phyloP scores from a whole-genome alignment of 2,329 filamentous ascomycete species.

The Pseudonectria buxi region DNA sequence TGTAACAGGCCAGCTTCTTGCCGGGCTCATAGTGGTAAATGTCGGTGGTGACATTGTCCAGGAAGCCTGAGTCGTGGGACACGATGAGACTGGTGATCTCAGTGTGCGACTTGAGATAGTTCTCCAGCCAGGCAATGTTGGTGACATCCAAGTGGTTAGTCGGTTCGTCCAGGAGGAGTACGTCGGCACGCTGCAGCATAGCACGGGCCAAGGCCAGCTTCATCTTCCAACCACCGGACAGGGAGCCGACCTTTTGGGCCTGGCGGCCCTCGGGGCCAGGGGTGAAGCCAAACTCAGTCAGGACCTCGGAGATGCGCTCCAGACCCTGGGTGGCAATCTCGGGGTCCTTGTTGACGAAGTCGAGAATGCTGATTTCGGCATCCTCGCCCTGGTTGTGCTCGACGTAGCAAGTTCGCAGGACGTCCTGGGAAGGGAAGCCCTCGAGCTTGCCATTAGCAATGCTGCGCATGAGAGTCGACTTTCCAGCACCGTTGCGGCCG shows the following conservation, averaged over 20 bases:
- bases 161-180: conserved; percentile 93
- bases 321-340: conserved; percentile 71
- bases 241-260: conserved; percentile 80
- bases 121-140: conserved; percentile 93
- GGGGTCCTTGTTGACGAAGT: conserved; percentile 87
- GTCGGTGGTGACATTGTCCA: conserved; percentile 95
- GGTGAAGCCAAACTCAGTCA: conserved; percentile 91
- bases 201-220: conserved; percentile 93
- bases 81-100: conserved; percentile 98
- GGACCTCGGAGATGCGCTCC: conserved; percentile 75
- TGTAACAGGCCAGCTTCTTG: conserved; percentile 89
- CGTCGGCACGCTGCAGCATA: conserved; percentile 95
- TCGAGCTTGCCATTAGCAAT: conserved; percentile 95
- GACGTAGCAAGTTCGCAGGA: conserved; percentile 92
- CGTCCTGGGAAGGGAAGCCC: conserved; percentile 88
- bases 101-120: conserved; percentile 90
- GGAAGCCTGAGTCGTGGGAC: conserved; percentile 94
- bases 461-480: conserved; percentile 97
- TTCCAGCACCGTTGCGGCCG: conserved; percentile 93
- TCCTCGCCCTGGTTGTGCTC: conserved; percentile 99
- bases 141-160: conserved; percentile 97
- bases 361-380: conserved; percentile 89
- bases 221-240: conserved; percentile 99
- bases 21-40: conserved; percentile 96
- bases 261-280: conserved; percentile 83